Conservation (phyloP, 305 asterid species). For the Caryopteris hybrid region DNA sequence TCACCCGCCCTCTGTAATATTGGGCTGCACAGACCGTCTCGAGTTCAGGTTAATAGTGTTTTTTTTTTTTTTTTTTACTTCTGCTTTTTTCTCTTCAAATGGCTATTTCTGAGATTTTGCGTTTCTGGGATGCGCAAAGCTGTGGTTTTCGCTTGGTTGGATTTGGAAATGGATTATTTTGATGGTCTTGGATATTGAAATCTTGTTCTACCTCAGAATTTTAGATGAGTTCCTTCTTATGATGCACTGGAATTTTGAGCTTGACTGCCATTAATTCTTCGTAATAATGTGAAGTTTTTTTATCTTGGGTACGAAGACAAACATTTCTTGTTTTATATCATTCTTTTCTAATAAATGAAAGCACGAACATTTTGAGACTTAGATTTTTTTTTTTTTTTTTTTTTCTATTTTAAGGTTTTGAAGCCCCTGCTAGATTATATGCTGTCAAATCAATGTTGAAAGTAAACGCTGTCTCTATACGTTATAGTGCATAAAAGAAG, state of each 20-base stretch:
- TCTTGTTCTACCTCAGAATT: slow-evolving; percentile 3
- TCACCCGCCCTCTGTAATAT: slow-evolving; percentile 51
- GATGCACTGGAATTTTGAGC: neutral
- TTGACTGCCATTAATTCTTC: neutral
- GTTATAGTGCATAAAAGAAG: neutral
- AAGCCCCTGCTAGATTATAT: neutral
- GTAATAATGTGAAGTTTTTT: neutral
- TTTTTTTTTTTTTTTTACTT: neutral
- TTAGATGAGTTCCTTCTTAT: neutral
- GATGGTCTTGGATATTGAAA: slow-evolving; percentile 9
- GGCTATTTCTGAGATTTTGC: neutral
- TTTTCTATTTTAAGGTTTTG: neutral
- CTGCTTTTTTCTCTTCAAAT: neutral
- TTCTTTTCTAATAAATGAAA: neutral
- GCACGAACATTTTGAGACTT: neutral
- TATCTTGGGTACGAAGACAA: neutral
- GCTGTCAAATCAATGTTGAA: neutral
- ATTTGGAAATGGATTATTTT: neutral
- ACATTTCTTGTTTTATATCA: neutral
- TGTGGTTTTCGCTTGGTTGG: neutral
- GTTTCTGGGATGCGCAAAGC: neutral
- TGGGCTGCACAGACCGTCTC: slow-evolving; percentile 79
- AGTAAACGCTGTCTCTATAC: neutral
- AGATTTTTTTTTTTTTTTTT: neutral
- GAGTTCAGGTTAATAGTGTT: slow-evolving; percentile 61